These are phyloP conservation scores for Apiotrichum siamense DNA, from an alignment of 1,284 basidiomycete species.

Conservation along the genomic window DNA sequence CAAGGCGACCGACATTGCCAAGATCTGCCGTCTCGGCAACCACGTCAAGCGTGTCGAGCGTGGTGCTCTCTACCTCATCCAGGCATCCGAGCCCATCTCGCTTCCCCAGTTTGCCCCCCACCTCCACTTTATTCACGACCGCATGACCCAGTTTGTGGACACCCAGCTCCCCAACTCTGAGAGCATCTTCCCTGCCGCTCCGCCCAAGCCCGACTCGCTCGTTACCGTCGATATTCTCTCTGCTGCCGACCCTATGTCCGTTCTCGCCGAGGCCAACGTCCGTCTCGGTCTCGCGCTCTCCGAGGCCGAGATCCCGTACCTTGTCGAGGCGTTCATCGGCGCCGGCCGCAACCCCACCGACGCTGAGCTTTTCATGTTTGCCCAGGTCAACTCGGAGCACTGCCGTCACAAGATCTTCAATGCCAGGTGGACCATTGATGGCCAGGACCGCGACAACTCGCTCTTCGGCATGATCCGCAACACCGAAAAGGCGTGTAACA, in stretches of 20 bases:
- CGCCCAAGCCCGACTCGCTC: conserved; percentile 60
- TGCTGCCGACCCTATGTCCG: conserved; percentile 52
- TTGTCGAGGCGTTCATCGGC: conserved; percentile 79
- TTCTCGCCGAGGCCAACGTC: conserved; percentile 71
- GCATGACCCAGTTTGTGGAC: conserved; percentile 85
- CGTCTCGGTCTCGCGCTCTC: conserved; percentile 86
- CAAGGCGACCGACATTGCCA: conserved; percentile 94
- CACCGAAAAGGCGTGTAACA: conserved; percentile 70
- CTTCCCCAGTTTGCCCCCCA: conserved; percentile 51
- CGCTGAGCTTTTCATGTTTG: conserved; percentile 99
- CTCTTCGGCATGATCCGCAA: conserved; percentile 98
- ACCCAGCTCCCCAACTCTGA: conserved; percentile 57
- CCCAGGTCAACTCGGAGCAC: conserved; percentile 99
- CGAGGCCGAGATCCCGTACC: conserved; percentile 84
- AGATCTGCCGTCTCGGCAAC: conserved; percentile 69
- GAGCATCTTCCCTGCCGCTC: conserved; percentile 61
- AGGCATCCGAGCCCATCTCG: conserved; percentile 47
- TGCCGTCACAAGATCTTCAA: conserved; percentile 99
- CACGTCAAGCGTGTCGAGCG: conserved; percentile 77
- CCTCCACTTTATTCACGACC: conserved; percentile 73
- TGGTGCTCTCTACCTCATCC: conserved; percentile 68
- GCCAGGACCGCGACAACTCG: conserved; percentile 60
- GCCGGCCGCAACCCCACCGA: conserved; percentile 82
- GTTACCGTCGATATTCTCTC: conserved; percentile 58
- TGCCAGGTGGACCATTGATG: conserved; percentile 89